Evolutionary conservation across 2,329 filamentous ascomycete species (phyloP).

Genomic region (Epichloe coenophiala): DNA sequence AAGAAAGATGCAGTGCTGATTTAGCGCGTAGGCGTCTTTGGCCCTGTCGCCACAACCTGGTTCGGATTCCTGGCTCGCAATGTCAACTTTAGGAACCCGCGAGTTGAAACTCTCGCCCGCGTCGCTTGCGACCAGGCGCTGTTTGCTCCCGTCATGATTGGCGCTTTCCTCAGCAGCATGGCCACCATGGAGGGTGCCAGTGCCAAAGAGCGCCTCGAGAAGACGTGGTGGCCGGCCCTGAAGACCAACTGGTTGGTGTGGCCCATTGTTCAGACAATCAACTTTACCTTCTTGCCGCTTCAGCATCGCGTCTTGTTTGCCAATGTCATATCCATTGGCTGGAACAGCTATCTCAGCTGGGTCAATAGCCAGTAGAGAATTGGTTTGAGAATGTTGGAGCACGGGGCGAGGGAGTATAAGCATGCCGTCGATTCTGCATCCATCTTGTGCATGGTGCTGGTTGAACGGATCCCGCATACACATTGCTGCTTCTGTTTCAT

Average conservation of each 20-base stretch:
- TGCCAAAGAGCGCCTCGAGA: constrained; percentile 52
- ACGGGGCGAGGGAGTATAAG: not conserved
- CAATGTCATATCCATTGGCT: constrained; percentile 61
- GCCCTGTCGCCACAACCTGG: constrained; percentile 78
- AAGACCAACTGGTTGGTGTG: constrained; percentile 79
- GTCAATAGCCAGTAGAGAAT: constrained; percentile 34
- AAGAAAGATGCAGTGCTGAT: not conserved
- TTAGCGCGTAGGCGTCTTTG: constrained; percentile 53
- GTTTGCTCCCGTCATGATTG: constrained; percentile 76
- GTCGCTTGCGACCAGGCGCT: constrained; percentile 69
- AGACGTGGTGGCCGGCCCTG: constrained; percentile 58
- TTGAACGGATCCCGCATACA: not conserved
- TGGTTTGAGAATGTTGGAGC: constrained; percentile 3
- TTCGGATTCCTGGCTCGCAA: constrained; percentile 64
- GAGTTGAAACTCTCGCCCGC: constrained; percentile 60
- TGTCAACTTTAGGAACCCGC: constrained; percentile 49
- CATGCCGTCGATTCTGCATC: not conserved
- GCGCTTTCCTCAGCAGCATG: constrained; percentile 72
- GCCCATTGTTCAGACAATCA: constrained; percentile 72
- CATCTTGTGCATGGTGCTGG: not conserved
- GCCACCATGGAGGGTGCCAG: constrained; percentile 59
- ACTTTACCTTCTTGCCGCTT: constrained; percentile 78
- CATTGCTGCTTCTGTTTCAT: constrained; percentile 1
- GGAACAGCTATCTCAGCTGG: constrained; percentile 53
- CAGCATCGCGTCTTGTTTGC: constrained; percentile 76